Conservation (phyloP, 2,329 filamentous ascomycete species). For the Penicillium sp. region DNA sequence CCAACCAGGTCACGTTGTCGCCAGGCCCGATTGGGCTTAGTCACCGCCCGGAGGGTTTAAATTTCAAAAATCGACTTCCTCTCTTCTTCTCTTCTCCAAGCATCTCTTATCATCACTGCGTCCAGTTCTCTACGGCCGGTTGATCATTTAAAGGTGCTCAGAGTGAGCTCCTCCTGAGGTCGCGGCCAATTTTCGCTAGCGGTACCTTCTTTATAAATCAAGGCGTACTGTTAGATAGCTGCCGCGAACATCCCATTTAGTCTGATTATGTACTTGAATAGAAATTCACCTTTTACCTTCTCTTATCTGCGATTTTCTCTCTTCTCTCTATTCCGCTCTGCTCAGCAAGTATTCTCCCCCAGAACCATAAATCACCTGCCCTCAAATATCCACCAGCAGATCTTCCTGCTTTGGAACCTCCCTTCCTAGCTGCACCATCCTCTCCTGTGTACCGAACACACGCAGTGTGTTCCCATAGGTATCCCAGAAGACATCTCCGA, state of each 20-base stretch:
- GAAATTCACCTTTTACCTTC: not conserved
- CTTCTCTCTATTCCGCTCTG: not conserved
- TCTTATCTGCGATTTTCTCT: not conserved
- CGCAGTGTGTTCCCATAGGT: conserved; percentile 59
- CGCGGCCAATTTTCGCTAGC: conserved; percentile 98
- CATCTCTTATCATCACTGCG: conserved; percentile 96
- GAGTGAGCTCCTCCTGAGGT: conserved; percentile 55
- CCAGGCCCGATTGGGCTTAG: conserved; percentile 30
- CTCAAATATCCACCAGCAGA: not conserved
- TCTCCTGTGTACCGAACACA: conserved; percentile 60
- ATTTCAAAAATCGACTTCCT: conserved; percentile 21
- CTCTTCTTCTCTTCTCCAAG: conserved; percentile 53
- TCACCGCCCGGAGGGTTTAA: conserved; percentile 26
- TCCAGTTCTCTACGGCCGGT: conserved; percentile 66
- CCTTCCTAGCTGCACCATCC: conserved; percentile 34
- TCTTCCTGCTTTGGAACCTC: not conserved
- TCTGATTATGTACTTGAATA: not conserved
- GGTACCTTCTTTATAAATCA: conserved; percentile 68
- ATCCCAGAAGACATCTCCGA: conserved; percentile 55
- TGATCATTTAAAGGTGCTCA: conserved; percentile 93
- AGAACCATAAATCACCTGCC: not conserved
- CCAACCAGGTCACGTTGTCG: conserved; percentile 32
- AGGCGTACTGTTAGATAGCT: conserved; percentile 97
- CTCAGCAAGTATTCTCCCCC: not conserved
- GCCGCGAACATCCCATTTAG: conserved; percentile 67